These are phyloP conservation scores for Epichloe elymi DNA, from an alignment of 2,329 filamentous ascomycete genomes.

Conservation along the genomic window DNA sequence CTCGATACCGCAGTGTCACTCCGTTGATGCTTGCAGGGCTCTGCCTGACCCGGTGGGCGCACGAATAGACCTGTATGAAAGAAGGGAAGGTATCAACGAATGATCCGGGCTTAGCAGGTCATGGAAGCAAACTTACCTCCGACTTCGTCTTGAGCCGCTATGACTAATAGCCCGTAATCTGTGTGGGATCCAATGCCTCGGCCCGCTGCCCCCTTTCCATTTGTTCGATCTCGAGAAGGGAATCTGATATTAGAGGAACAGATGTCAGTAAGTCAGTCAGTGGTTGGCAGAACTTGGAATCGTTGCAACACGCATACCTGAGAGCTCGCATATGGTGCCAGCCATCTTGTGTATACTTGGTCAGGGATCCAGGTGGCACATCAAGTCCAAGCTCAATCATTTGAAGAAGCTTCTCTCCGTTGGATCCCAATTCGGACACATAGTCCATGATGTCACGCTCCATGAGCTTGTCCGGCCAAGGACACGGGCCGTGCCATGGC, in stretches of 20 bases:
- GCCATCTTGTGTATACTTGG: constrained; percentile 29
- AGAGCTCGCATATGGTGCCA: constrained; percentile 39
- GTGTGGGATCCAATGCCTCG: constrained; percentile 39
- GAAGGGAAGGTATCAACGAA: neutral
- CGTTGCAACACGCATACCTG: constrained; percentile 16
- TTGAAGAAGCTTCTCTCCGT: constrained; percentile 31
- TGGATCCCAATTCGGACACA: constrained; percentile 26
- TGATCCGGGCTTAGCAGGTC: neutral
- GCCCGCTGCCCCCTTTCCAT: constrained; percentile 34
- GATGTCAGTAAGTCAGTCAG: neutral
- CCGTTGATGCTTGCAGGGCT: constrained; percentile 31
- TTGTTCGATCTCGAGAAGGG: constrained; percentile 20
- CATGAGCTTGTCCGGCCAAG: constrained; percentile 32
- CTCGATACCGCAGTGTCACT: constrained; percentile 27
- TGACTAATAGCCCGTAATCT: constrained; percentile 38
- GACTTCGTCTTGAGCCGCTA: constrained; percentile 35
- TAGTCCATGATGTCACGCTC: constrained; percentile 25
- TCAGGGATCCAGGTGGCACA: constrained; percentile 26
- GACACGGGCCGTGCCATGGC: constrained; percentile 36
- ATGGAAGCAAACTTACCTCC: constrained; percentile 22
- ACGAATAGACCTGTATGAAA: constrained; percentile 27
- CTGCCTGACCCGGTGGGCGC: constrained; percentile 26
- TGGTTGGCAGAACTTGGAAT: neutral
- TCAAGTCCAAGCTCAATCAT: constrained; percentile 32
- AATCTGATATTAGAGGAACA: constrained; percentile 13